Conservation (phyloP, 257 asterid species). For the Solanum virginianum region DNA sequence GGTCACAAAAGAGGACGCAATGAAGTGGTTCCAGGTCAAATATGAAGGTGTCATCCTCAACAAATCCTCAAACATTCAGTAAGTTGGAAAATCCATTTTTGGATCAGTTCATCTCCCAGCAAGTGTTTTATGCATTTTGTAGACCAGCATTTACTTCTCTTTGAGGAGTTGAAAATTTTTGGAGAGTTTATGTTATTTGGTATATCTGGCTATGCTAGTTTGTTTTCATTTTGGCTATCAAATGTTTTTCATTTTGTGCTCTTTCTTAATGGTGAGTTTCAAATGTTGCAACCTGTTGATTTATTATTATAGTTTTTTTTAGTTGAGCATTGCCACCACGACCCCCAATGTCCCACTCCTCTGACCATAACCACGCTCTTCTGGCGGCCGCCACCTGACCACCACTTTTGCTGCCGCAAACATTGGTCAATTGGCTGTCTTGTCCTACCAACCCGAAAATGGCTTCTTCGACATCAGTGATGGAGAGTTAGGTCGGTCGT, state of each 20-base stretch:
- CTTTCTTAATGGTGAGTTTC: too few species aligned
- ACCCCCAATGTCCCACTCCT: conserved; percentile 58
- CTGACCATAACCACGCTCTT: conserved; percentile 47
- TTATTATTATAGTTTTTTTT: too few species aligned
- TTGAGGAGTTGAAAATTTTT: neutral
- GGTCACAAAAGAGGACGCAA: conserved; percentile 69
- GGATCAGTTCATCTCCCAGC: neutral
- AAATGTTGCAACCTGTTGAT: too few species aligned
- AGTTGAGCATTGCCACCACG: conserved; percentile 20
- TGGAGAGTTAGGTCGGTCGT: conserved; percentile 56
- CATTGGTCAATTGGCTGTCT: neutral
- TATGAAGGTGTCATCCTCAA: conserved; percentile 47
- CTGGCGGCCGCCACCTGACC: conserved; percentile 9
- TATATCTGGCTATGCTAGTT: neutral
- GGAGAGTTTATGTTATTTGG: neutral
- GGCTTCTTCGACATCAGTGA: conserved; percentile 23
- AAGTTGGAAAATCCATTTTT: neutral
- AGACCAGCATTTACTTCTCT: neutral
- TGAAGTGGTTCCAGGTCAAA: conserved; percentile 53
- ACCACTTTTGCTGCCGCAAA: neutral
- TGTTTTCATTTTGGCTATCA: neutral
- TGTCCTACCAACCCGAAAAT: conserved; percentile 13
- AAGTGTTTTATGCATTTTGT: neutral
- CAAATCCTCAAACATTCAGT: conserved; percentile 31
- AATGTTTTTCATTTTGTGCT: neutral